These are phyloP conservation scores for Helicostylum pulchrum DNA, from an alignment of 192 early-diverging fungal species.

Conservation along the genomic window DNA sequence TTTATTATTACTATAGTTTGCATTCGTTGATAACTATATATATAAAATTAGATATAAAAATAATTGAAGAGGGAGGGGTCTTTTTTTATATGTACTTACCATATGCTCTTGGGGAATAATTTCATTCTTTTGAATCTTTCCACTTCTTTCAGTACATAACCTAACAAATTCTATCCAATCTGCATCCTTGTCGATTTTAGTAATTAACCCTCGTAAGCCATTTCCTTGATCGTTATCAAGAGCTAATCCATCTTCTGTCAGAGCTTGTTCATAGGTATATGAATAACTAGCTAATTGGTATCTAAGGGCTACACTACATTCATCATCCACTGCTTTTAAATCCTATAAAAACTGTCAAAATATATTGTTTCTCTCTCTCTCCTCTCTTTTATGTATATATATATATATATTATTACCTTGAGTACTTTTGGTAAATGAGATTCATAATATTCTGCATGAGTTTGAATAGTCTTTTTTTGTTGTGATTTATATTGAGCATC, in stretches of 20 bases:
- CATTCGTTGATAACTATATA: not conserved
- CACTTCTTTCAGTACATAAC: constrained; percentile 30
- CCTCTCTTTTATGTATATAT: not conserved
- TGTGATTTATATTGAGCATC: constrained; percentile 86
- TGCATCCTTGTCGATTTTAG: constrained; percentile 59
- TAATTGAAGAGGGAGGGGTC: too few relatives aligned
- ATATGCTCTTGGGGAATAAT: constrained; percentile 40
- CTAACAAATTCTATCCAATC: constrained; percentile 55
- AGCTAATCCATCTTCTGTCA: constrained; percentile 69
- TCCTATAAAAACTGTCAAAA: constrained; percentile 25
- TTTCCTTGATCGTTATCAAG: constrained; percentile 44
- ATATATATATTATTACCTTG: constrained; percentile 51
- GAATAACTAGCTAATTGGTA: constrained; percentile 78
- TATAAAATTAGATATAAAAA: not conserved
- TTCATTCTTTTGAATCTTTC: constrained; percentile 32
- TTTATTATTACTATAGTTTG: constrained; percentile 2
- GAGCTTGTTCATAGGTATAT: constrained; percentile 71
- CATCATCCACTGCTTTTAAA: constrained; percentile 77
- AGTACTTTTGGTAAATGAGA: constrained; percentile 82
- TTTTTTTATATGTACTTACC: constrained; percentile 35
- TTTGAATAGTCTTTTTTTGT: constrained; percentile 66
- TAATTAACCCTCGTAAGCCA: constrained; percentile 44
- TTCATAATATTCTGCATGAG: constrained; percentile 76
- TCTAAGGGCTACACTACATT: constrained; percentile 78
- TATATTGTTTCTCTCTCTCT: too few relatives aligned